Conservation (phyloP, 2,329 filamentous ascomycete species). For the Verticillium albo-atrum region DNA sequence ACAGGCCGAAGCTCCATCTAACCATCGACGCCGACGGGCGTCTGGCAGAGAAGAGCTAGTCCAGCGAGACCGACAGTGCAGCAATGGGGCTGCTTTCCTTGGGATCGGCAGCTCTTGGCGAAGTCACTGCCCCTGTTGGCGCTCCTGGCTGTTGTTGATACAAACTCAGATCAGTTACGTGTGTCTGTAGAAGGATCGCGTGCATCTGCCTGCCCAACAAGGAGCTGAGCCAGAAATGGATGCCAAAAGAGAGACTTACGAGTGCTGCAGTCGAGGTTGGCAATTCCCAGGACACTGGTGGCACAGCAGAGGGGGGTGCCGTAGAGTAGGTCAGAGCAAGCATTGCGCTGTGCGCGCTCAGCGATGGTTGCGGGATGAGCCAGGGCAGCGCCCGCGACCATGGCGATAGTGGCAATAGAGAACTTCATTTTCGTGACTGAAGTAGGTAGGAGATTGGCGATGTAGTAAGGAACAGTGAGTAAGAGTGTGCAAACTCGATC, state of each 20-base stretch:
- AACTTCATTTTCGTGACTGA: conserved; percentile 8
- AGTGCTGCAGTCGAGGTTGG: conserved; percentile 48
- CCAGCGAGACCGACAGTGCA: background rate
- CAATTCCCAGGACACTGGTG: conserved; percentile 55
- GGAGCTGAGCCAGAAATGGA: background rate
- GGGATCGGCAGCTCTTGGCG: background rate
- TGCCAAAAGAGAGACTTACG: background rate
- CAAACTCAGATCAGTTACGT: background rate
- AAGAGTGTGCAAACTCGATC: too few species aligned
- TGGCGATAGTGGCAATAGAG: conserved; percentile 5
- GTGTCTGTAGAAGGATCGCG: too few species aligned
- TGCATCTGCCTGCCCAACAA: background rate
- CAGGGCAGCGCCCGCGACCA: conserved; percentile 18
- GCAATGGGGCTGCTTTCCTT: background rate
- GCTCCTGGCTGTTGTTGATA: background rate
- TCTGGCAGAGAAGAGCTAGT: background rate
- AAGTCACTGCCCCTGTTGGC: background rate
- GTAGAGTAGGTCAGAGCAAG: conserved; percentile 39
- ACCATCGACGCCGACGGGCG: background rate
- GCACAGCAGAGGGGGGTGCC: conserved; percentile 52
- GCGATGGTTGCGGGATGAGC: conserved; percentile 24
- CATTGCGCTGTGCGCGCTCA: conserved; percentile 27
- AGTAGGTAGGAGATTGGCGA: background rate
- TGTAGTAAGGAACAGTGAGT: background rate
- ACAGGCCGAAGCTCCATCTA: background rate